A percentile compares a stretch with the other conserved stretches of the same genome.
These are phyloP conservation scores for Micractinium conductrix DNA, from an alignment of 139 green algal genomes.

Conservation along the genomic window DNA sequence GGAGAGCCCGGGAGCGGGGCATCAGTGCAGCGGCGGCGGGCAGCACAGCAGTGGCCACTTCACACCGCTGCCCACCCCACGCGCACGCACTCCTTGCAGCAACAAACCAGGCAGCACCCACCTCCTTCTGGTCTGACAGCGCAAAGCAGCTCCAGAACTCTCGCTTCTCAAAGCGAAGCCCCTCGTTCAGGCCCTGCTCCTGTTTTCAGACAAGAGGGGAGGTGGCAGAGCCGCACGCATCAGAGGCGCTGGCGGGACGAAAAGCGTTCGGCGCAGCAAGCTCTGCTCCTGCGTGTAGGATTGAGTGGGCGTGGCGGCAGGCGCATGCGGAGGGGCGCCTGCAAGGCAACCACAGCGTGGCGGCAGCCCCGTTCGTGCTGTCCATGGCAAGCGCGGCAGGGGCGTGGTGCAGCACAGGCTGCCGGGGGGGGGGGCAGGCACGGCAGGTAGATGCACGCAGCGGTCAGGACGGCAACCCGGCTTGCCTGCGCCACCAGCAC, in stretches of 20 bases:
- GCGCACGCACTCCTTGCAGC: too few relatives aligned
- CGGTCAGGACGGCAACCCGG: neutral
- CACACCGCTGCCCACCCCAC: too few relatives aligned
- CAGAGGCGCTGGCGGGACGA: neutral
- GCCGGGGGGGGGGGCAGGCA: neutral
- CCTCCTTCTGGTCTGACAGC: slow-evolving; percentile 68
- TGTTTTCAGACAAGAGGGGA: neutral
- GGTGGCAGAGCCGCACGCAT: neutral
- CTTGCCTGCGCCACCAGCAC: slow-evolving; percentile 14
- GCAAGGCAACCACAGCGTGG: neutral
- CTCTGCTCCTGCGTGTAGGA: neutral
- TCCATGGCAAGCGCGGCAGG: neutral
- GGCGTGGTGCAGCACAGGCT: slow-evolving; percentile 28
- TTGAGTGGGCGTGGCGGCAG: neutral
- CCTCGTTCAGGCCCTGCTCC: slow-evolving; percentile 36
- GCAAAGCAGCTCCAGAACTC: slow-evolving; percentile 77
- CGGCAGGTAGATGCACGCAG: neutral
- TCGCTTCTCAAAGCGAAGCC: slow-evolving; percentile 55
- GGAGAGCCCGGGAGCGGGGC: neutral
- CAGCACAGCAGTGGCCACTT: too few relatives aligned
- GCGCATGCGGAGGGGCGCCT: too few relatives aligned
- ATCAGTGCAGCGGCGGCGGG: neutral
- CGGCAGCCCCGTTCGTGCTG: too few relatives aligned
- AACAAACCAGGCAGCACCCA: too few relatives aligned
- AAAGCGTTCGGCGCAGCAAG: neutral